Evolutionary conservation across 2,329 filamentous ascomycete species (phyloP).

Genomic region (Aulographum hederae): DNA sequence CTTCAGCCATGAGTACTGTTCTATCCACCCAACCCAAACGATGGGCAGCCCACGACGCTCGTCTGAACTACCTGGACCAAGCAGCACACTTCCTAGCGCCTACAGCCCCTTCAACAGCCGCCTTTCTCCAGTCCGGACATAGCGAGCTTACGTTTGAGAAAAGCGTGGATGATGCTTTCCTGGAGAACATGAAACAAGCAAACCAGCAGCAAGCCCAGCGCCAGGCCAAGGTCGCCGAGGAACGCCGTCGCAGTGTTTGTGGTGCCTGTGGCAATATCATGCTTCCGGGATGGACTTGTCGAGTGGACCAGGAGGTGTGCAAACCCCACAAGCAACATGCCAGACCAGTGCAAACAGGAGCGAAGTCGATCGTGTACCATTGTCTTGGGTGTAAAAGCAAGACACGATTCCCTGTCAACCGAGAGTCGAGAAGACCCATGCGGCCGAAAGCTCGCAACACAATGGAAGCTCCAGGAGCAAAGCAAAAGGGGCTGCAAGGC

Average conservation of each 20-base stretch:
- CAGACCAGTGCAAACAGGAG: no score
- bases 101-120: slow-evolving; percentile 15
- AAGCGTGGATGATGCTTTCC: slow-evolving; percentile 9
- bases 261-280: slow-evolving; percentile 18
- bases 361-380: no score
- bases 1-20: no score
- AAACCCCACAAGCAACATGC: no score
- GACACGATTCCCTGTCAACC: slow-evolving; percentile 12
- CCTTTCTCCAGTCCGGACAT: not conserved
- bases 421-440: slow-evolving; percentile 9
- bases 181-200: slow-evolving; percentile 8
- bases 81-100: slow-evolving; percentile 14
- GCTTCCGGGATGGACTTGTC: no score
- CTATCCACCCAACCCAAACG: no score
- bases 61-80: slow-evolving; percentile 14
- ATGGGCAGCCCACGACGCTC: no score
- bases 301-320: no score
- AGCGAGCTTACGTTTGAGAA: no score
- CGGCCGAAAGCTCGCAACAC: slow-evolving; percentile 2
- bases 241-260: no score
- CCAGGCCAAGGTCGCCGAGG: slow-evolving; percentile 12
- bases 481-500: slow-evolving; percentile 7
- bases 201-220: slow-evolving; percentile 13
- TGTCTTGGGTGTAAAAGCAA: no score
- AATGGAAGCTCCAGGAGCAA: slow-evolving; percentile 5